A percentile compares a stretch with the other conserved stretches of the same genome.
Conservation (phyloP, 1,284 basidiomycete species). For the Termitomyces sp. region DNA sequence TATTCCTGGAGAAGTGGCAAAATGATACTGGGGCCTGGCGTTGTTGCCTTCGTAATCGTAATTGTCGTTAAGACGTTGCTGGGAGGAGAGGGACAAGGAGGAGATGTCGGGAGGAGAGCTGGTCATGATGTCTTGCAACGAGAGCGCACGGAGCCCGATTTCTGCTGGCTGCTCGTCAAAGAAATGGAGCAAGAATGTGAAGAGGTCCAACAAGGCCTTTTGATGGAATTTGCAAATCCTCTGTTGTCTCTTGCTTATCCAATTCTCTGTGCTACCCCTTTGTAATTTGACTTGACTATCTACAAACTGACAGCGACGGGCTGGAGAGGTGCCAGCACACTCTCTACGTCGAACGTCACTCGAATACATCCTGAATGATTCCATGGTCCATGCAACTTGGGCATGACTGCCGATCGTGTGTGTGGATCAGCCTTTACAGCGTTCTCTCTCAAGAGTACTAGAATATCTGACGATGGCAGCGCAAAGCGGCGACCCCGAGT, state of each 20-base stretch:
- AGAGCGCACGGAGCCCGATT: conserved; percentile 16
- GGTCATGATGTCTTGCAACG: conserved; percentile 54
- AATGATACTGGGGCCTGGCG: conserved; percentile 61
- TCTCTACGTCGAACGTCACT: conserved; percentile 40
- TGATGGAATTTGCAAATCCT: conserved; percentile 21
- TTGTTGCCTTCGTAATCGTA: conserved; percentile 72
- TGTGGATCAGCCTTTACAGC: conserved; percentile 1
- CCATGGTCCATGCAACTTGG: conserved; percentile 47
- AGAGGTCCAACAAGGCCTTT: conserved; percentile 16
- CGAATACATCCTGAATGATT: conserved; percentile 45
- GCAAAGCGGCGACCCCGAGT: conserved; percentile 19
- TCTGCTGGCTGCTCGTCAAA: conserved; percentile 14
- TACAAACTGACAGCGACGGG: conserved; percentile 33
- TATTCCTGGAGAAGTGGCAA: conserved; percentile 61
- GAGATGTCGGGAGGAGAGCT: conserved; percentile 73
- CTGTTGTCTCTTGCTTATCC: conserved; percentile 27
- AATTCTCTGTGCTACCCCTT: neutral
- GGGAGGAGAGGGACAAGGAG: conserved; percentile 63
- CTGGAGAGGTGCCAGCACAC: conserved; percentile 40
- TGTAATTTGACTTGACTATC: conserved; percentile 5
- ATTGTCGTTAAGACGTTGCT: conserved; percentile 77
- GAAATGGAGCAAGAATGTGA: conserved; percentile 9
- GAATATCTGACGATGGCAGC: conserved; percentile 11
- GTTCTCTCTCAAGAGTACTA: conserved; percentile 1
- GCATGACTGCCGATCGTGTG: neutral